Evolutionary conservation across 768 basidiomycete species (phyloP).

Genomic region (Agaricus sinodeliciosus): DNA sequence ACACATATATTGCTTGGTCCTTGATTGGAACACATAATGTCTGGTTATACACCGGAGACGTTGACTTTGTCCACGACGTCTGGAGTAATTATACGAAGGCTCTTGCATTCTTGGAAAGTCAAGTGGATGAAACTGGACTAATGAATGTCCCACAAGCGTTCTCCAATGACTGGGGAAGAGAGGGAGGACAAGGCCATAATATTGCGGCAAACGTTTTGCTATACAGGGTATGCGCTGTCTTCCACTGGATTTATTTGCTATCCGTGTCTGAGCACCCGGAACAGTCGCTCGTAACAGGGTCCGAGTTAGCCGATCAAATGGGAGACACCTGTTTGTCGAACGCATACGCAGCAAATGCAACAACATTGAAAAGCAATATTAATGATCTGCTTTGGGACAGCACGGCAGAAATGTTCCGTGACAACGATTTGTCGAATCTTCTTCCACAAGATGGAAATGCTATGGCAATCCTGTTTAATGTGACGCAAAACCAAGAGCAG

Average conservation of each 20-base stretch:
- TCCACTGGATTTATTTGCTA: not conserved
- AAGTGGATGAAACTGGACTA: slow-evolving; percentile 32
- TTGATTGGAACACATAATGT: slow-evolving; percentile 37
- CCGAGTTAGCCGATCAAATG: slow-evolving; percentile 28
- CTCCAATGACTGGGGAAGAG: slow-evolving; percentile 44
- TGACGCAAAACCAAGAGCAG: slow-evolving; percentile 32
- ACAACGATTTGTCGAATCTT: slow-evolving; percentile 34
- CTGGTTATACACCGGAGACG: slow-evolving; percentile 42
- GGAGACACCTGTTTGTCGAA: slow-evolving; percentile 18
- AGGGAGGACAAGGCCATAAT: slow-evolving; percentile 39
- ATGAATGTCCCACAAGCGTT: slow-evolving; percentile 34
- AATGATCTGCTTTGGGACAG: slow-evolving; percentile 40
- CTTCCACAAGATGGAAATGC: slow-evolving; percentile 46
- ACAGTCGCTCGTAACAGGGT: slow-evolving; percentile 27
- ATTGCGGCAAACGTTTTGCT: slow-evolving; percentile 41
- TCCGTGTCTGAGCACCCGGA: not conserved
- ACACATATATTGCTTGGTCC: slow-evolving; percentile 46
- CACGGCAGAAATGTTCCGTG: slow-evolving; percentile 36
- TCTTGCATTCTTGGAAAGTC: slow-evolving; percentile 31
- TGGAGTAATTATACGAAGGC: slow-evolving; percentile 42
- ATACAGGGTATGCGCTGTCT: slow-evolving; percentile 26
- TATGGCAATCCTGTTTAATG: slow-evolving; percentile 39
- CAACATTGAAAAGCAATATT: slow-evolving; percentile 31
- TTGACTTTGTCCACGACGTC: slow-evolving; percentile 31
- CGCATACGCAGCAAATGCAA: slow-evolving; percentile 25